phyloP scores from a whole-genome alignment of 345 rosid genomes.

The Cochlearia excelsa region DNA sequence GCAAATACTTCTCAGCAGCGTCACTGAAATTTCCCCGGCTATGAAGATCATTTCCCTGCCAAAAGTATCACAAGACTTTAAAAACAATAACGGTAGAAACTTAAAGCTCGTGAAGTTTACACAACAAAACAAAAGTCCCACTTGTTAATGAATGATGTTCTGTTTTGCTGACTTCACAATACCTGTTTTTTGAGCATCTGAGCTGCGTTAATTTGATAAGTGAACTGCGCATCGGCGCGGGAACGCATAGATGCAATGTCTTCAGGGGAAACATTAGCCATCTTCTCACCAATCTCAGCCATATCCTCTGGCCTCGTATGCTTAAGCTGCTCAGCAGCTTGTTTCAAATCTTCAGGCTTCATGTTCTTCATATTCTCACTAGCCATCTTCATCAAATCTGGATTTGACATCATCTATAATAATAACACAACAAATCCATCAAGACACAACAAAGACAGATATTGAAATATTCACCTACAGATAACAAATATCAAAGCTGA shows the following conservation, averaged over 20 bases:
- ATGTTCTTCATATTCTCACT: conserved; percentile 87
- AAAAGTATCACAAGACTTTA: neutral
- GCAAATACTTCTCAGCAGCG: conserved; percentile 77
- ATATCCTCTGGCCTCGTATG: conserved; percentile 74
- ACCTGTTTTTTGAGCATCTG: conserved; percentile 86
- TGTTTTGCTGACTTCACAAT: neutral
- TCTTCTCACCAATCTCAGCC: conserved; percentile 85
- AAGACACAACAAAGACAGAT: conserved; percentile 1
- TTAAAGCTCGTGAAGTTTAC: neutral
- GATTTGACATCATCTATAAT: conserved; percentile 89
- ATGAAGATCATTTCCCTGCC: conserved; percentile 89
- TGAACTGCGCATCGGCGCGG: conserved; percentile 68
- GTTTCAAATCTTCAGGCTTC: conserved; percentile 83
- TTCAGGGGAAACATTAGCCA: conserved; percentile 83
- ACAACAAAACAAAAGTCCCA: neutral
- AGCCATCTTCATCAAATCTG: conserved; percentile 95
- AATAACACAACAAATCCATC: conserved; percentile 12
- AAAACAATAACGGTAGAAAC: neutral
- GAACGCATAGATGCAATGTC: conserved; percentile 79
- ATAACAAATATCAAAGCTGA: too few relatives aligned
- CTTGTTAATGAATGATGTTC: neutral
- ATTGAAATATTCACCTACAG: too few relatives aligned
- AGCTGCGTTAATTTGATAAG: conserved; percentile 71
- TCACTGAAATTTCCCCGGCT: conserved; percentile 65
- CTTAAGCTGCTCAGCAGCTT: conserved; percentile 89